Evolutionary conservation across 164 flowering plant species (phyloP).

Genomic region (Protea cynaroides): DNA sequence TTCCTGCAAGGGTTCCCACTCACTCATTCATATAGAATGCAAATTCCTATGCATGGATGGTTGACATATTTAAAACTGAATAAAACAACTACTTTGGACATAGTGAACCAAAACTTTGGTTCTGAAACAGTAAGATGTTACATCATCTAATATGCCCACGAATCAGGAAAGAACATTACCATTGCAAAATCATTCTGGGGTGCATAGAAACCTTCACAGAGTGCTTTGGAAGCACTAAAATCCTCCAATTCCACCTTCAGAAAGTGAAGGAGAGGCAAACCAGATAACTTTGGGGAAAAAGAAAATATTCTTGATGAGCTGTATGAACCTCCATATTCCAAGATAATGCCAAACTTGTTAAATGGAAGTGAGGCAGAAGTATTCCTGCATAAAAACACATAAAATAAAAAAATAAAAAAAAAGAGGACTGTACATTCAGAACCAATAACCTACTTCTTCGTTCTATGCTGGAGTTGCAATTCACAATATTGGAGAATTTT

Average conservation of each 20-base stretch:
- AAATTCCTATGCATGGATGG: too few species aligned
- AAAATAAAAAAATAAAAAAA: background rate
- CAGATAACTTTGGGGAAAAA: conserved; percentile 16
- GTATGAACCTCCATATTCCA: conserved; percentile 55
- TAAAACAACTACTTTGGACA: too few species aligned
- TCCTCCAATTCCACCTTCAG: conserved; percentile 47
- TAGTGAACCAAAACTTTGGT: too few species aligned
- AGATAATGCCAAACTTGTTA: conserved; percentile 34
- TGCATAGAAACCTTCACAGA: conserved; percentile 37
- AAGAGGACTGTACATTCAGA: background rate
- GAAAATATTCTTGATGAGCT: conserved; percentile 37
- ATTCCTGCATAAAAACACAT: conserved; percentile 24
- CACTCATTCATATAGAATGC: too few species aligned
- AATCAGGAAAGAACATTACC: conserved; percentile 28
- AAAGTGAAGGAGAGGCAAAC: conserved; percentile 39
- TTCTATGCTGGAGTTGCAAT: background rate
- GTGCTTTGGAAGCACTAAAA: conserved; percentile 24
- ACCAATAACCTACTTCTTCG: background rate
- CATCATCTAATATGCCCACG: background rate
- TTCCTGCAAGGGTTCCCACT: too few species aligned
- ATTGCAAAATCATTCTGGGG: conserved; percentile 17
- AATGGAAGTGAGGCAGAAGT: conserved; percentile 43
- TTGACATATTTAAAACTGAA: too few species aligned
- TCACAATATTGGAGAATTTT: too few species aligned
- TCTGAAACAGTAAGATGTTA: background rate